These are phyloP conservation scores for Termitomyces sp. DNA, from an alignment of 768 basidiomycete species.

Conservation along the genomic window DNA sequence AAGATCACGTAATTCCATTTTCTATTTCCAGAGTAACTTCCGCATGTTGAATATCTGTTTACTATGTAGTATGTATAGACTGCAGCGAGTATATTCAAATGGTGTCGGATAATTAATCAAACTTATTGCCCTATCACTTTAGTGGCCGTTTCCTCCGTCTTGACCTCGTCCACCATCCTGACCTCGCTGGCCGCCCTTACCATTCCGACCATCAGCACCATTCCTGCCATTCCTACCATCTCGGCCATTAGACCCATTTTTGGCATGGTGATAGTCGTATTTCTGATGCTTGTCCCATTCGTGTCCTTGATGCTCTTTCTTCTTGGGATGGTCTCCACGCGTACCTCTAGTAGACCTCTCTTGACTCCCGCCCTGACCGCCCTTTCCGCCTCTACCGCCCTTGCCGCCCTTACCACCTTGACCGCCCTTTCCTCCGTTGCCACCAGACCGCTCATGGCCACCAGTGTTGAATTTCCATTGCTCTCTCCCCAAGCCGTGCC, in stretches of 20 bases:
- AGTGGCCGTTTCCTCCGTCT: neutral
- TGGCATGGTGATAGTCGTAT: neutral
- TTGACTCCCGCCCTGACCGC: neutral
- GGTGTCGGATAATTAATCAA: neutral
- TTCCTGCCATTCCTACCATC: neutral
- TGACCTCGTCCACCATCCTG: constrained; percentile 2
- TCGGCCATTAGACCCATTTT: neutral
- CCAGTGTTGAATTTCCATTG: neutral
- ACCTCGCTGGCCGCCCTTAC: neutral
- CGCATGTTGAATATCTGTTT: too few species aligned
- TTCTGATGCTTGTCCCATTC: neutral
- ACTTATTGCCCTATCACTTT: neutral
- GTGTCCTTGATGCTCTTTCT: constrained; percentile 1
- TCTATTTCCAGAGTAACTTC: too few species aligned
- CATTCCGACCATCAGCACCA: neutral
- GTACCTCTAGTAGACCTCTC: neutral
- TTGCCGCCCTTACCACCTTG: neutral
- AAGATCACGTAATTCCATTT: too few species aligned
- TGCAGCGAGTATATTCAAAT: neutral
- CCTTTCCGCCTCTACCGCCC: neutral
- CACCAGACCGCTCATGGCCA: neutral
- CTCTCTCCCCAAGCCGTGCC: neutral
- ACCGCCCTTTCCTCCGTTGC: neutral
- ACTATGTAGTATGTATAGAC: too few species aligned
- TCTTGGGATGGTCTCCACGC: neutral